phyloP scores from a whole-genome alignment of 176 grass and related monocot genomes.

The Otatea glauca region DNA sequence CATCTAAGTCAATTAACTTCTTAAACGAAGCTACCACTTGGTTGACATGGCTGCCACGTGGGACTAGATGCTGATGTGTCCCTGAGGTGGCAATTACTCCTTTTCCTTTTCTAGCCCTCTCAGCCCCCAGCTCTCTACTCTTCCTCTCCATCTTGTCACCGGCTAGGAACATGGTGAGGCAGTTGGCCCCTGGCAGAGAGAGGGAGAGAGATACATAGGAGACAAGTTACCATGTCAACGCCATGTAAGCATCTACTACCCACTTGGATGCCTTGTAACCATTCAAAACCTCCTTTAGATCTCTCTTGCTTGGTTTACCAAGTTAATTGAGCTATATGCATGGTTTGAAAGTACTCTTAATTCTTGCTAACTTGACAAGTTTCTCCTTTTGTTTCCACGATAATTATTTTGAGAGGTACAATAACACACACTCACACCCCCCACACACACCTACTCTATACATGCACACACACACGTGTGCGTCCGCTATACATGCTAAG shows the following conservation, averaged over 20 bases:
- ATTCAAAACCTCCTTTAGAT: not conserved
- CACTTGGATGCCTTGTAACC: not conserved
- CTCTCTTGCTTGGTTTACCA: too few species aligned
- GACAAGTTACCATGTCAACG: not conserved
- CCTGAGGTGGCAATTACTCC: not conserved
- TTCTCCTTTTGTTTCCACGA: not conserved
- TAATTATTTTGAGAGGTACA: too few species aligned
- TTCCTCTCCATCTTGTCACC: not conserved
- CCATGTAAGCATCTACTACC: not conserved
- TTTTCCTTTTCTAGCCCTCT: not conserved
- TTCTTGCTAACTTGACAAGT: not conserved
- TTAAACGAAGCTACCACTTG: not conserved
- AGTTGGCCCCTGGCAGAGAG: not conserved
- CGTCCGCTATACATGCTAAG: too few species aligned
- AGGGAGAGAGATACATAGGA: too few species aligned
- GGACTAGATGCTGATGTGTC: not conserved
- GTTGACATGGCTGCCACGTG: not conserved
- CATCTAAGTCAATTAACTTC: not conserved
- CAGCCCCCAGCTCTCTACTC: not conserved
- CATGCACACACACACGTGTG: too few species aligned
- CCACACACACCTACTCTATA: too few species aligned
- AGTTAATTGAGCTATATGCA: too few species aligned
- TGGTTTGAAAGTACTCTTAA: not conserved
- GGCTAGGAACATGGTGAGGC: not conserved
- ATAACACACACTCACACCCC: too few species aligned